phyloP scores from a whole-genome alignment of 2,329 filamentous ascomycete genomes.

The Alternaria hordeiaustralica region DNA sequence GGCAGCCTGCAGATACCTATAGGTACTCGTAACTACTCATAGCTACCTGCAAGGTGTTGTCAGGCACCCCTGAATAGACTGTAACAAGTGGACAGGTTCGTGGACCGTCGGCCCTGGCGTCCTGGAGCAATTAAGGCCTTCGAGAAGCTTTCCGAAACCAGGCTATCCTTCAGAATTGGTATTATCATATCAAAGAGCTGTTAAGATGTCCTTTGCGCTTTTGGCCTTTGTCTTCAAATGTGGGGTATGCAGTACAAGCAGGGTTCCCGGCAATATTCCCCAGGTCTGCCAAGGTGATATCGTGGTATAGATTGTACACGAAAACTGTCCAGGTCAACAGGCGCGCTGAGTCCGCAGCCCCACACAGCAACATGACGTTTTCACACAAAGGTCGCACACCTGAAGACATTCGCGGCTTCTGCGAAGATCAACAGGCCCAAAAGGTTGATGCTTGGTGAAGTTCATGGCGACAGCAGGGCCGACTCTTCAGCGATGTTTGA shows the following conservation, averaged over 20 bases:
- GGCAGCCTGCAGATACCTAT: not conserved
- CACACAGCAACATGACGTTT: not conserved
- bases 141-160: slow-evolving; percentile 34
- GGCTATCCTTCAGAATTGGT: slow-evolving; percentile 19
- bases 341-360: not conserved
- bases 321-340: not conserved
- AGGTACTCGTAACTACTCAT: not conserved
- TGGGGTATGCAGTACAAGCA: slow-evolving; percentile 21
- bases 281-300: slow-evolving; percentile 1
- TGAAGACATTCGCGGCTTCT: not conserved
- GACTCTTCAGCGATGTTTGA: slow-evolving; percentile 3
- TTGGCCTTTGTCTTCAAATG: slow-evolving; percentile 21
- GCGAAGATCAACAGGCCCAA: not conserved
- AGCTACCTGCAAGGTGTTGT: not conserved
- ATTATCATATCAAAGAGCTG: slow-evolving; percentile 18
- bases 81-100: slow-evolving; percentile 31
- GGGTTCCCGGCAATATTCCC: slow-evolving; percentile 21
- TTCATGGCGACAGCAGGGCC: not conserved
- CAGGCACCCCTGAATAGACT: slow-evolving; percentile 20
- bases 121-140: slow-evolving; percentile 27
- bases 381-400: not conserved
- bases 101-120: slow-evolving; percentile 35
- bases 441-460: not conserved
- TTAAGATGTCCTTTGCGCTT: slow-evolving; percentile 25
- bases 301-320: slow-evolving; percentile 1